Evolutionary conservation across 2,329 filamentous ascomycete species (phyloP), one percentile per base, ranked within the genome.

Genomic region (Ilyonectria destructans): DNA sequence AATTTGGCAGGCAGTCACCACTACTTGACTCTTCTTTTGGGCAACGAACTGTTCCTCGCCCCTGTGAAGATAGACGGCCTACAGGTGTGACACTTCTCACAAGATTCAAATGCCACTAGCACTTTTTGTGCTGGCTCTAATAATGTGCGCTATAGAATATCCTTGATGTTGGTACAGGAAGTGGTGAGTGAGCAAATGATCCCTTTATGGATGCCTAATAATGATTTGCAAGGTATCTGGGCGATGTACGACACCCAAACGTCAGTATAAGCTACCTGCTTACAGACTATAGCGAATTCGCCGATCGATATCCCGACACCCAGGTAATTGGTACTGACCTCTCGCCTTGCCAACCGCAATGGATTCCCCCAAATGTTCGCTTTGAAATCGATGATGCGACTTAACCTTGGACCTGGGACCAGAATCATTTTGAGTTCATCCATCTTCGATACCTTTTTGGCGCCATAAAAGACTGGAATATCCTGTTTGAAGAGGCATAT

Each of bases 81-180:
- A 21, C 33, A 58, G 40, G 64, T 67, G n/a, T 15, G 58, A 40
- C 15, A 40, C 35, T 35, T 29, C 9, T 13, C 2, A 40, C 23
- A n/a, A 4, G 9, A 23, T 13, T 13, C 12, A 40, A 40, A 15
- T 10, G 35, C 26, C n/a, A 26, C 6, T 21, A 10, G n/a, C 26
- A 2, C 21, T 23, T 23, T 23, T 23, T 17, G 13, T 9, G 7
- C 21, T 9, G 31, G 9, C 7, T 10, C 67, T 63, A 15, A 58
- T 15, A 8, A 37, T n/a, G 46, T 40, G 3, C 37, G 6, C 17
- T 62, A 46, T 15, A 75, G 55, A 70, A 35, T 46, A 73, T 74
- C 10, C 73, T 75, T 15, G 73, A 75, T 45, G 69, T 75, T 5
- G 73, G 73, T 6, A 75, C 73, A 23, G 73, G 73, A 7, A 74